These are phyloP conservation scores for Eimeria acervulina DNA, from an alignment of 169 alveolate genomes.

Conservation along the genomic window DNA sequence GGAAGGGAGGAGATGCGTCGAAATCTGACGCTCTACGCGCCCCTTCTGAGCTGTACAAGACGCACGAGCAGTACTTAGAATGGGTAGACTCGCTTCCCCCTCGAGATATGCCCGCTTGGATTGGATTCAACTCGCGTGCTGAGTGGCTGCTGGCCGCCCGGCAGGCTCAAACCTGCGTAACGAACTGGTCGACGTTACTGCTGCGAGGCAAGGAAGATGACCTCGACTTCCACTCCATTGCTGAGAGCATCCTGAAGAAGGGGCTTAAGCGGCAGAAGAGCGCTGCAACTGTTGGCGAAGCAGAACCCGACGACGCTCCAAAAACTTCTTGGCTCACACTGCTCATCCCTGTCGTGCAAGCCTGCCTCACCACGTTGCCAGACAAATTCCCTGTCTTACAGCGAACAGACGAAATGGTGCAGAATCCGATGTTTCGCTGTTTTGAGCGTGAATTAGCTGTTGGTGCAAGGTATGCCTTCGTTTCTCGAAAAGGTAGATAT, in stretches of 20 bases:
- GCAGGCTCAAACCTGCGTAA: slow-evolving; percentile 51
- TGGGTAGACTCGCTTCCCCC: slow-evolving; percentile 82
- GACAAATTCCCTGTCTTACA: slow-evolving; percentile 86
- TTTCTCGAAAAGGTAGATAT: not conserved
- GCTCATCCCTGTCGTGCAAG: slow-evolving; percentile 81
- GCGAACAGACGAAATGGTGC: slow-evolving; percentile 91
- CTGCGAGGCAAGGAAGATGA: slow-evolving; percentile 83
- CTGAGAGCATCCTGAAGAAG: slow-evolving; percentile 8
- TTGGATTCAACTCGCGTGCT: slow-evolving; percentile 82
- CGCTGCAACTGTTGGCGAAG: not conserved
- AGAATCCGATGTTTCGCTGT: slow-evolving; percentile 96
- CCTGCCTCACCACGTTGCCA: slow-evolving; percentile 91
- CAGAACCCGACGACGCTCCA: slow-evolving; percentile 11
- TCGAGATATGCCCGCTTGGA: slow-evolving; percentile 84
- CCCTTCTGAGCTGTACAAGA: slow-evolving; percentile 78
- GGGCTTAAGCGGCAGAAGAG: slow-evolving; percentile 49
- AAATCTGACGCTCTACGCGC: slow-evolving; percentile 19
- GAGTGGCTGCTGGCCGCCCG: slow-evolving; percentile 80
- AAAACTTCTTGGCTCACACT: slow-evolving; percentile 83
- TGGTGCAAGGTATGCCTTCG: slow-evolving; percentile 85
- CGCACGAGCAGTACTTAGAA: slow-evolving; percentile 75
- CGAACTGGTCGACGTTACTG: slow-evolving; percentile 80
- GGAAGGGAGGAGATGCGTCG: slow-evolving; percentile 20
- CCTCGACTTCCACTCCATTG: slow-evolving; percentile 78
- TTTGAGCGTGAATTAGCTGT: slow-evolving; percentile 95